These are phyloP conservation scores for Agrostemma githago DNA, from an alignment of 148 eudicot genomes.

Conservation along the genomic window DNA sequence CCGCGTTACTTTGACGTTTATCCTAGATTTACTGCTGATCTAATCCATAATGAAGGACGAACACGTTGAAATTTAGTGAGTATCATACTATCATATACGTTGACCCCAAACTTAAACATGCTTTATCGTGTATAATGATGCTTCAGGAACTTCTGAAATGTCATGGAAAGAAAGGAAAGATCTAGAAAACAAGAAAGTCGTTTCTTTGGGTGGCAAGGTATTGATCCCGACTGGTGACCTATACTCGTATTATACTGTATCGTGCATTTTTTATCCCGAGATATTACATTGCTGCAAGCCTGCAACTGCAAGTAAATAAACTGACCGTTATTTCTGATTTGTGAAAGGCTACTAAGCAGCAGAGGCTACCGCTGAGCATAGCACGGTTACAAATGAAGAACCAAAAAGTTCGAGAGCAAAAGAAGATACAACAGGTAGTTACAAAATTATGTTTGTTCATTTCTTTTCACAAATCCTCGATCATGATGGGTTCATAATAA, in stretches of 20 bases:
- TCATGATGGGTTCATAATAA: not conserved
- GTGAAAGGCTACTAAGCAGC: conserved; percentile 67
- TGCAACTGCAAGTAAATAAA: not conserved
- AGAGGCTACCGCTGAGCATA: conserved; percentile 71
- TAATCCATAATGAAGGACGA: too few species aligned
- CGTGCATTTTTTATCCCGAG: not conserved
- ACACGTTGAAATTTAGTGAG: too few species aligned
- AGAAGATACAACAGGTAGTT: conserved; percentile 54
- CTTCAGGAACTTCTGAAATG: conserved; percentile 67
- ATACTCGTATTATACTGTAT: not conserved
- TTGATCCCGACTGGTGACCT: not conserved
- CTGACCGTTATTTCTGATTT: conserved; percentile 7
- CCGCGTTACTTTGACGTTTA: too few species aligned
- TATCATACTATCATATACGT: too few species aligned
- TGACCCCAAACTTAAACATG: not conserved
- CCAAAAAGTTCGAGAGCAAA: conserved; percentile 69
- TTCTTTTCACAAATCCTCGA: not conserved
- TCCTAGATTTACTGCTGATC: too few species aligned
- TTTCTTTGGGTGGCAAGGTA: conserved; percentile 93
- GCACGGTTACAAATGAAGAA: conserved; percentile 79
- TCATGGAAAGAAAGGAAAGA: conserved; percentile 89
- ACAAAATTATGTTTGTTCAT: not conserved
- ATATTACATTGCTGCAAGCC: not conserved
- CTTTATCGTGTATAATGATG: not conserved
- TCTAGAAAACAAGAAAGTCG: conserved; percentile 78